Base-by-base conservation (phyloP, 225 moss, liverwort and hornwort genomes). In the Pseudoscleropodium purum region DNA sequence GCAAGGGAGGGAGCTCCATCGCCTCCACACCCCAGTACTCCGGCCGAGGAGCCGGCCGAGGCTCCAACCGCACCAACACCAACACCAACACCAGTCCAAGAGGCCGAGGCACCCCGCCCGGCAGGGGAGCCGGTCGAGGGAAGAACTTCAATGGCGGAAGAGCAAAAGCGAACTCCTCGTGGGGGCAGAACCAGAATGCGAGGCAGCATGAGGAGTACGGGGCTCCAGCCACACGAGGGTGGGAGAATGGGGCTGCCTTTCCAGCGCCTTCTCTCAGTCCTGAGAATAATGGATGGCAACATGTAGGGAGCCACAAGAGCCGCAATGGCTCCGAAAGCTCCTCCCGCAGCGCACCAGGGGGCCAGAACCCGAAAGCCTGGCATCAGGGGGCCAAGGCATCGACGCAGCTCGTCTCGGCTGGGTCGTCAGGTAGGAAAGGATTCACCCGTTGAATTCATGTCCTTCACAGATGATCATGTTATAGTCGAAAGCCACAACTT, bases 371-470 rank as follows among this genome's bases (percentile, higher is more conserved):
- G 29, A 90, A 90, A 90, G 87, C 91, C 74, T 92, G 94, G 94
- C 89, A 92, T 89, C 93, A 94, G 94, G 94, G 92, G 66, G 93
- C 91, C 92, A 92, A 79, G 93, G 91, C 93, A 92, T 72, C 89
- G 74, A 81, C 92, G 49, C 91, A 88, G 86, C 91, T 87, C 20
- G 87, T 90, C 86, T 91, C 90, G 63, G 84, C 83, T 56, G 86
- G 89, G 74, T 90, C 91, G 56, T 84, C 86, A 86, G 91, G 93
- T 93, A 41, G 16, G 30, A 52, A 39, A 49, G 57, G 34, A 43
- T 60, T 21, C 33, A 37, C 49, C 16, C 30, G 20, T 66, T 87
- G 24, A 29, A 36, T 63, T 37, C 49, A 37, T 69, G 43, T 67
- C 49, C 26, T 43, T 70, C 23, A 19, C 60, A 60, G 74, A 59